Conservation (phyloP, 2,329 filamentous ascomycete genomes). For the Nigrospora osmanthi region DNA sequence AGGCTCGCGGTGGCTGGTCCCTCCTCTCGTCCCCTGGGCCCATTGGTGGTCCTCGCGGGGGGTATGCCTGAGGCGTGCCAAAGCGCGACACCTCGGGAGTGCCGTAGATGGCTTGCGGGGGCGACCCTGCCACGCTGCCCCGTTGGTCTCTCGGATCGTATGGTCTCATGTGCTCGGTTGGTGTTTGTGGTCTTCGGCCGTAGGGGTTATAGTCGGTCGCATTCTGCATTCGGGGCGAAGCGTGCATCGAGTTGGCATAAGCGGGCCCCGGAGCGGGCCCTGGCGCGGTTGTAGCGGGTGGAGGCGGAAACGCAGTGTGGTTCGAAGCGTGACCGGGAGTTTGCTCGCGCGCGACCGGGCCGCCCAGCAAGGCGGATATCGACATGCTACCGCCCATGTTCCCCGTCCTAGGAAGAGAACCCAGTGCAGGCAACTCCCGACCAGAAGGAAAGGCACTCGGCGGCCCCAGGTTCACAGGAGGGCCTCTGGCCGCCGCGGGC, state of each 20-base stretch:
- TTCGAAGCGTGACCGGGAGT: slow-evolving; percentile 23
- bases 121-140: slow-evolving; percentile 37
- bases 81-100: slow-evolving; percentile 53
- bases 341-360: slow-evolving; percentile 31
- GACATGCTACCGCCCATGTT: slow-evolving; percentile 50
- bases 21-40: slow-evolving; percentile 38
- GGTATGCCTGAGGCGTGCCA: slow-evolving; percentile 49
- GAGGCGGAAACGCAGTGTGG: slow-evolving; percentile 30
- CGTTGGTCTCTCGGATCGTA: slow-evolving; percentile 39
- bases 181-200: slow-evolving; percentile 63
- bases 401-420: slow-evolving; percentile 31
- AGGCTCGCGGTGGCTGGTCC: slow-evolving; percentile 24
- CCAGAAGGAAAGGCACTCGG: slow-evolving; percentile 19
- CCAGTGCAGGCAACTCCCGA: slow-evolving; percentile 26
- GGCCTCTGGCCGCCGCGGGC: slow-evolving; percentile 17
- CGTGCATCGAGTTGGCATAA: slow-evolving; percentile 42
- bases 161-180: slow-evolving; percentile 52
- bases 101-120: slow-evolving; percentile 37
- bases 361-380: slow-evolving; percentile 51
- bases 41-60: slow-evolving; percentile 38
- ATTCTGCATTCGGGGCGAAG: slow-evolving; percentile 47
- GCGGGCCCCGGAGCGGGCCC: slow-evolving; percentile 32
- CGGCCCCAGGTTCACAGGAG: slow-evolving; percentile 19
- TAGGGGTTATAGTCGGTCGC: slow-evolving; percentile 47
- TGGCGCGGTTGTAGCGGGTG: slow-evolving; percentile 29